These are phyloP conservation scores for Cordia subcordata DNA, from an alignment of 257 asterid genomes.

Conservation along the genomic window DNA sequence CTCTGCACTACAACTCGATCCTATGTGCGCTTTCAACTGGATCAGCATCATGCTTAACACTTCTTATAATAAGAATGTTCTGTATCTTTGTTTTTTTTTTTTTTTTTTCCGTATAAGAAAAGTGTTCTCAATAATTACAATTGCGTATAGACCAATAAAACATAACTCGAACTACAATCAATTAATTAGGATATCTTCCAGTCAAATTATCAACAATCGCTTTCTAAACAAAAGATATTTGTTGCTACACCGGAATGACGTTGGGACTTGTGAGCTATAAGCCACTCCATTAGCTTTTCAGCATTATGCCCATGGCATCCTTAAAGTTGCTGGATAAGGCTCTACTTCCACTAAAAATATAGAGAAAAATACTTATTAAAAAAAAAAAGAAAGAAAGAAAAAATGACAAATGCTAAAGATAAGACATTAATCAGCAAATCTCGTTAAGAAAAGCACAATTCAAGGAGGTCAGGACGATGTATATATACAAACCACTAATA, in stretches of 20 bases:
- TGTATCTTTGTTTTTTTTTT: too few relatives aligned
- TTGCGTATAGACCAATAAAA: too few relatives aligned
- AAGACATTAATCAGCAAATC: not conserved
- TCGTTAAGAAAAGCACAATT: not conserved
- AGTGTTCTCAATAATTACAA: too few relatives aligned
- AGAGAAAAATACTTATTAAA: not conserved
- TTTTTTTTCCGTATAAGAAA: too few relatives aligned
- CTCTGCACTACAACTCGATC: too few relatives aligned
- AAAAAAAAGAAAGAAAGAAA: not conserved
- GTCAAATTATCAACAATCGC: not conserved
- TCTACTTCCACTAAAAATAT: not conserved
- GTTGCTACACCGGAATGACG: not conserved
- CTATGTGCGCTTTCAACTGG: too few relatives aligned
- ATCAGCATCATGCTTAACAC: too few relatives aligned
- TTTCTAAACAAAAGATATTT: not conserved
- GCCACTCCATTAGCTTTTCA: not conserved
- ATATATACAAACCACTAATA: not conserved
- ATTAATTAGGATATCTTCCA: not conserved
- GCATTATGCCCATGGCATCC: not conserved
- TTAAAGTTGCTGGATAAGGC: not conserved
- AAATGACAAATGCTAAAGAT: not conserved
- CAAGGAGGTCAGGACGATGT: not conserved
- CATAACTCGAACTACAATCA: too few relatives aligned
- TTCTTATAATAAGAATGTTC: too few relatives aligned
- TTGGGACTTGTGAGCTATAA: not conserved